Evolutionary conservation across 139 green algal genomes (phyloP), one percentile per base, ranked within the genome.

Genomic region (Zygnema circumcarinatum): DNA sequence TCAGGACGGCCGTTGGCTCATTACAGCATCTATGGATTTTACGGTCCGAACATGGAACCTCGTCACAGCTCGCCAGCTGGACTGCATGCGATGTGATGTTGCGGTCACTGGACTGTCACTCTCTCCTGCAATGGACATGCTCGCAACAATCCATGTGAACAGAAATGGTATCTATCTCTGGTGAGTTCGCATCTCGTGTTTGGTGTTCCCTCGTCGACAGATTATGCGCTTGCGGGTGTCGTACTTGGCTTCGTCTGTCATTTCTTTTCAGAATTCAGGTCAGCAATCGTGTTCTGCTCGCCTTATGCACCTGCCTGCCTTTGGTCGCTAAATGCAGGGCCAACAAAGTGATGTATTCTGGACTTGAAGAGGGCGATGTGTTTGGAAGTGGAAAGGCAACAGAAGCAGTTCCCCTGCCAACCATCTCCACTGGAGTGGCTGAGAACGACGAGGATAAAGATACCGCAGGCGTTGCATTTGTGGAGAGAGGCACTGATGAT

Each of bases 121-220:
- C n/a, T 95, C 94, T 1, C 94, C 95, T 38, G 76, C 68, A 53
- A 92, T 94, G 81, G 96, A 98, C 88, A 84, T 99, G 87, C 94
- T 99, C 52, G 97, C 97, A 81, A 99, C 97, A 25, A 90, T 93
- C 0, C 96, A 99, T 87, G 92, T 93, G 69, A 94, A 95, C 84
- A 82, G 83, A 2, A 92, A 94, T 0, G 97, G 96, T n/a, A 94
- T 99, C 54, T 99, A 98, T 91, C 93, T 99, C 31, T 99, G 97
- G 97, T 87, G 52, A 76, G 79, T 62, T n/a, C 20, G 2, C 32
- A n/a, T n/a, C n/a, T n/a, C n/a, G 25, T 29, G 25, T 31, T 72
- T 72, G 38, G 68, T 21, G 33, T 76, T 76, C 68, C 68, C 56
- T 72, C 25, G 25, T 72, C 25, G 56, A 31, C 56, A 72, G 25